A percentile compares a stretch with the other conserved stretches of the same genome.
Conservation (phyloP, 192 early-diverging fungal genomes). For the Haplosporangium gracile region DNA sequence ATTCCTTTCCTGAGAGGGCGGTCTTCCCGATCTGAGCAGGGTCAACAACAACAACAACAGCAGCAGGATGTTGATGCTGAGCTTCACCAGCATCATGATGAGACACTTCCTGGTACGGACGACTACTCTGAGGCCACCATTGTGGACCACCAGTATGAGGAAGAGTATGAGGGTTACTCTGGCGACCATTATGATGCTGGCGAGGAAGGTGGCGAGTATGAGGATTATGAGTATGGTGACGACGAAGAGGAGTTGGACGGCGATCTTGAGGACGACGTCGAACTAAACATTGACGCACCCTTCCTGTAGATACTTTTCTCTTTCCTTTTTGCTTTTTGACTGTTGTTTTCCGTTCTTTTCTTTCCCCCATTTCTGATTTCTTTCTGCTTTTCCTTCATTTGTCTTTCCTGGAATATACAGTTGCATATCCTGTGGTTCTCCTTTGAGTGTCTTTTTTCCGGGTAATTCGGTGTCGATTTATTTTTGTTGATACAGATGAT, state of each 20-base stretch:
- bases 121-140: neutral
- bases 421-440: neutral
- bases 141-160: neutral
- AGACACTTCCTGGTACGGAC: neutral
- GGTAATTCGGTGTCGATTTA: neutral
- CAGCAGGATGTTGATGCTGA: neutral
- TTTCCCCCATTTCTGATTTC: neutral
- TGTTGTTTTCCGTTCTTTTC: neutral
- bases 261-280: constrained; percentile 28
- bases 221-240: constrained; percentile 13
- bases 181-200: constrained; percentile 1
- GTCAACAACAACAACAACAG: neutral
- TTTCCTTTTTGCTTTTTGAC: neutral
- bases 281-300: constrained; percentile 38
- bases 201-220: constrained; percentile 18
- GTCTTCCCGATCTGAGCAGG: constrained; percentile 10
- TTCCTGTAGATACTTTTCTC: constrained; percentile 15
- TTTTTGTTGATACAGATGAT: constrained; percentile 8
- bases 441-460: neutral
- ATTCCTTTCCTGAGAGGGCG: constrained; percentile 33
- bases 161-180: neutral
- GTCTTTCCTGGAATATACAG: neutral
- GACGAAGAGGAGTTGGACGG: constrained; percentile 10
- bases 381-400: neutral
- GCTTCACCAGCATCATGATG: neutral